Percentiles rank a stretch among this genome's conserved stretches.
Conservation (phyloP, 495 filamentous ascomycete species). For the Penicillium psychrofluorescens region DNA sequence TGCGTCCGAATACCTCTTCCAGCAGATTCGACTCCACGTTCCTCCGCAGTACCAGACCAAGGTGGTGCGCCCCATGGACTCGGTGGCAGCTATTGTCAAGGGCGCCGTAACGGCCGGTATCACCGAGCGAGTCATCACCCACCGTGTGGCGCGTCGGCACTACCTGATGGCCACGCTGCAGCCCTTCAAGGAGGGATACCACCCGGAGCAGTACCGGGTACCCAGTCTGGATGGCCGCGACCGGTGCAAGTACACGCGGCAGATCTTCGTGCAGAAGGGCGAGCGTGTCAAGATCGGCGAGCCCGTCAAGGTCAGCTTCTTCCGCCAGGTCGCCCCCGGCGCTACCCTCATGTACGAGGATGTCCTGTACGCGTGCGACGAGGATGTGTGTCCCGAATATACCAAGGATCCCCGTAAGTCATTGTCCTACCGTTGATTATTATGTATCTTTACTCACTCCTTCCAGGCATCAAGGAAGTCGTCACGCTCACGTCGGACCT, state of each 20-base stretch:
- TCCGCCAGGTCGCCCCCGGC: conserved; percentile 94
- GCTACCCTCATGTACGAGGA: conserved; percentile 99
- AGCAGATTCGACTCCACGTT: conserved; percentile 74
- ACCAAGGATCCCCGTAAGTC: conserved; percentile 97
- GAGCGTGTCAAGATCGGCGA: conserved; percentile 98
- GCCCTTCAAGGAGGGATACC: conserved; percentile 97
- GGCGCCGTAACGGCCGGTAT: conserved; percentile 86
- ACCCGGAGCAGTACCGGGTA: conserved; percentile 95
- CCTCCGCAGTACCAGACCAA: conserved; percentile 73
- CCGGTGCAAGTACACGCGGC: conserved; percentile 95
- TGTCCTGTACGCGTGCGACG: conserved; percentile 95
- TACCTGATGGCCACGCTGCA: conserved; percentile 99
- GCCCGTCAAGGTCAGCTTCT: conserved; percentile 97
- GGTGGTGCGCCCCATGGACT: conserved; percentile 80
- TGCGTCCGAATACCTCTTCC: conserved; percentile 77
- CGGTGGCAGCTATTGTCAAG: conserved; percentile 74
- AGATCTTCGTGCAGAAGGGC: conserved; percentile 98
- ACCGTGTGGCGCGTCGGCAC: conserved; percentile 94
- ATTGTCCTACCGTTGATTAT: background rate
- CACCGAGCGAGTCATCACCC: conserved; percentile 91
- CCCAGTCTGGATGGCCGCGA: conserved; percentile 95
- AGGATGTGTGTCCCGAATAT: conserved; percentile 96
- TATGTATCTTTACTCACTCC: conserved; percentile 1
- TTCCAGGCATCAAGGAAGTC: conserved; percentile 93
- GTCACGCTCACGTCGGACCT: conserved; percentile 96